phyloP scores from a whole-genome alignment of 176 grass and related monocot species.

The Paspalum vaginatum region DNA sequence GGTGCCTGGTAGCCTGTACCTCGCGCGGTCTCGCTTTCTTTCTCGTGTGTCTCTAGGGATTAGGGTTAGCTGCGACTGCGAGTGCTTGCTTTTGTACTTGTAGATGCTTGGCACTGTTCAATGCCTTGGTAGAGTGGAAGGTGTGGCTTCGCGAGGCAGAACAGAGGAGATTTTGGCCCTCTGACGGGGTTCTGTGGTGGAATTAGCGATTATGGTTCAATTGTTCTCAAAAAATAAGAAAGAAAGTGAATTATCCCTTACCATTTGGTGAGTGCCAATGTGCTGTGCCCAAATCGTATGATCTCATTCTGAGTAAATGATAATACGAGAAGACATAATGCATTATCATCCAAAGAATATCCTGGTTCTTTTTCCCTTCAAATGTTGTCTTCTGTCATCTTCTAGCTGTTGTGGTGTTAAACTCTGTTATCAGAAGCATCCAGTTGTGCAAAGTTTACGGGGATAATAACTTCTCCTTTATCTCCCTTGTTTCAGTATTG shows the following conservation, averaged over 20 bases:
- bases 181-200: not conserved
- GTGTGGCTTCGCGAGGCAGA: not conserved
- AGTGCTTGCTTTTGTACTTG: conserved; percentile 4
- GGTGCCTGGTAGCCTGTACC: not conserved
- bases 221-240: no score
- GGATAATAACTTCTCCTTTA: conserved; percentile 18
- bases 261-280: not conserved
- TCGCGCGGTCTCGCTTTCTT: not conserved
- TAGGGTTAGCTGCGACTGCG: conserved; percentile 38
- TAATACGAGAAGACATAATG: not conserved
- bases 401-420: not conserved
- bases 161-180: not conserved
- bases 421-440: not conserved
- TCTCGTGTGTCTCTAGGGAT: not conserved
- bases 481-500: conserved; percentile 74
- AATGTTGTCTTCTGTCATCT: not conserved
- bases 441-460: not conserved
- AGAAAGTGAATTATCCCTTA: no score
- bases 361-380: not conserved
- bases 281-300: not conserved
- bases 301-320: not conserved
- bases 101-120: not conserved
- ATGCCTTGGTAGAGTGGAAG: not conserved
- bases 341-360: not conserved
- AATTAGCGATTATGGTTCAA: not conserved